Conservation (phyloP, 495 filamentous ascomycete genomes). For the Oidiodendron maius region DNA sequence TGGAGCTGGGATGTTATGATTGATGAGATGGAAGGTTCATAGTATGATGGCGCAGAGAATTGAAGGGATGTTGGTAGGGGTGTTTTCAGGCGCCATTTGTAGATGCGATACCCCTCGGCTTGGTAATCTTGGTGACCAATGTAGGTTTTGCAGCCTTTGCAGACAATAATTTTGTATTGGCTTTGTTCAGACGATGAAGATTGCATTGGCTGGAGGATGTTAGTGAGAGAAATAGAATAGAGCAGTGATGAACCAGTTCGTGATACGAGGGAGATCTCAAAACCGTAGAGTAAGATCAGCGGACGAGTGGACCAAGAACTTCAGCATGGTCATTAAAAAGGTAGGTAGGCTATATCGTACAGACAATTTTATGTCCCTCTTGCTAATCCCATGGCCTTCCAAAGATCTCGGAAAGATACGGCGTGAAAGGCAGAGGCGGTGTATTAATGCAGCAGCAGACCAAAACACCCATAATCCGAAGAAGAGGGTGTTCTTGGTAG, state of each 20-base stretch:
- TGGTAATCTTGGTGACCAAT: constrained; percentile 39
- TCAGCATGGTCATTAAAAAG: too few relatives aligned
- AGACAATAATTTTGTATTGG: constrained; percentile 27
- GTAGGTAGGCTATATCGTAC: too few relatives aligned
- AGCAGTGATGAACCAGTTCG: not conserved
- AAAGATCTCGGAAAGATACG: constrained; percentile 38
- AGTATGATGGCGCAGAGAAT: not conserved
- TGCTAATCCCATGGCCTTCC: constrained; percentile 44
- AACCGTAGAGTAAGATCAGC: too few relatives aligned
- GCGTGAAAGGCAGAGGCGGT: constrained; percentile 44
- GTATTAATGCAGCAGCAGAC: constrained; percentile 18
- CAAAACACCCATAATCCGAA: constrained; percentile 25
- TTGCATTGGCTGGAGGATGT: not conserved
- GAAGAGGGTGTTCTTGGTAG: constrained; percentile 19
- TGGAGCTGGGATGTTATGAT: not conserved
- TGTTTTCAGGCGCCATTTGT: constrained; percentile 42
- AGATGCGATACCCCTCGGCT: constrained; percentile 39
- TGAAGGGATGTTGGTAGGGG: not conserved
- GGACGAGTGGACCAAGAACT: too few relatives aligned
- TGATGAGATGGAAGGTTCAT: not conserved
- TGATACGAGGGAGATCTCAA: too few relatives aligned
- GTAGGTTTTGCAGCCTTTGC: constrained; percentile 32
- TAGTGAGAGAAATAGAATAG: not conserved
- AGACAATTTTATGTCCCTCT: constrained; percentile 66
- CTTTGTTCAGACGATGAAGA: constrained; percentile 6